Evolutionary conservation across 2,329 filamentous ascomycete genomes (phyloP).

Genomic region (Coniochaeta pulveracea): DNA sequence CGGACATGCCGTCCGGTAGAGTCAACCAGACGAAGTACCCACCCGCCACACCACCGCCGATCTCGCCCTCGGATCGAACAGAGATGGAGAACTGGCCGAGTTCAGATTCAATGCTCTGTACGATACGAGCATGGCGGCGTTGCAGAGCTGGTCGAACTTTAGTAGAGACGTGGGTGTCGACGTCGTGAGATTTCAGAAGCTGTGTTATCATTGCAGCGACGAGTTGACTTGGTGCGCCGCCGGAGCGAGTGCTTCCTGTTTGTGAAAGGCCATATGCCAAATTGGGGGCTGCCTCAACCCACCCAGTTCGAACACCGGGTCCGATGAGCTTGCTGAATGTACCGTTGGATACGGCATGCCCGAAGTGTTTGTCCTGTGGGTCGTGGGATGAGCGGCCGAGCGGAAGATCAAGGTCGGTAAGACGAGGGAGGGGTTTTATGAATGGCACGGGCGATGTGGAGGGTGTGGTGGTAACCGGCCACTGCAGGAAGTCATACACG

Average conservation of each 20-base stretch:
- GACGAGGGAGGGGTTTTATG: constrained; percentile 45
- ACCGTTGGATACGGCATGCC: constrained; percentile 75
- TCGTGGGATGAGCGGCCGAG: constrained; percentile 39
- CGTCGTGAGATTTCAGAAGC: constrained; percentile 29
- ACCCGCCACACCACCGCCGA: constrained; percentile 44
- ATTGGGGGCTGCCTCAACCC: constrained; percentile 60
- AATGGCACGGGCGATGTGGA: constrained; percentile 25
- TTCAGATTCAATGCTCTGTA: constrained; percentile 44
- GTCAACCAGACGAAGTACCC: constrained; percentile 82
- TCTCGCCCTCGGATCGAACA: constrained; percentile 23
- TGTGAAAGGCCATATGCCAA: constrained; percentile 39
- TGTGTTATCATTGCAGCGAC: constrained; percentile 38
- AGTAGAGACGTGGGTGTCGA: constrained; percentile 31
- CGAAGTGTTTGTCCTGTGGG: constrained; percentile 47
- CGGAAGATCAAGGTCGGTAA: constrained; percentile 67
- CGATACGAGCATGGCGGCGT: constrained; percentile 36
- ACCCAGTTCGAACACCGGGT: constrained; percentile 77
- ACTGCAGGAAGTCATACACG: constrained; percentile 88
- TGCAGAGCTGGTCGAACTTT: constrained; percentile 32
- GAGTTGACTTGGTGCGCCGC: constrained; percentile 44
- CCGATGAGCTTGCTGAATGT: constrained; percentile 82
- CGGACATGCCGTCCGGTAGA: constrained; percentile 43
- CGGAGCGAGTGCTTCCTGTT: constrained; percentile 41
- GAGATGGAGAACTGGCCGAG: constrained; percentile 52
- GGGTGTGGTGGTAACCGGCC: constrained; percentile 35